Evolutionary conservation across 148 eudicot genomes (phyloP), one percentile per base, ranked within the genome.

Genomic region (Nepenthes mirabilis): DNA sequence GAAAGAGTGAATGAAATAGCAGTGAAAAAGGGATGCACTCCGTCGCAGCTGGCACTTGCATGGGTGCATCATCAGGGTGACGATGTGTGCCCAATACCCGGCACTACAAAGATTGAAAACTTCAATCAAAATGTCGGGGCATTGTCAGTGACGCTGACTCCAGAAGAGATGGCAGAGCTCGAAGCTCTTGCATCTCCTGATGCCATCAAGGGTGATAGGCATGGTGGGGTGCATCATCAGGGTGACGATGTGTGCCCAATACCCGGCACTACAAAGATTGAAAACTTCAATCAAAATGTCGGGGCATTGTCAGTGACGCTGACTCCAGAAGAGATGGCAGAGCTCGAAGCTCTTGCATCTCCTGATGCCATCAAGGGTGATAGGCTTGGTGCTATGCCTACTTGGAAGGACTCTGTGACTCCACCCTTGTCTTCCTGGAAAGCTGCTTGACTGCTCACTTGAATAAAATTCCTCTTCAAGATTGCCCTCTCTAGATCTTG

Each of bases 21-120:
- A 9, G 52, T 34, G 10, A 52, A 14, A 13, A 52, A 63, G 36
- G 66, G 66, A 63, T 63, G 66, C 66, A 63, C 50, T 2, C 50
- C 66, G 35, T 14, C 48, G 1, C 66, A 52, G 58, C 58, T 63
- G 2, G 66, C 66, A 33, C 58, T 63, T 23, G 57, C 66, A 2
- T 63, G 66, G 66, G 58, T 63, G 2, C 58, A 52, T 34, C 66
- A 63, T 43, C 66, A 63, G 37, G 58, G 66, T 2, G 58, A 53
- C 14, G 66, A 63, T 32, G 66, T 63, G 48, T 52, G 57, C 10
- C 66, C 66, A 11, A 63, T 63, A 55, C 66, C 66, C 7, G 66
- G 66, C 10, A 61, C 64, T 9, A 61, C 64, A 9, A 61, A 61
- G 64, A 49, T 49, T 35, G 55, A 61, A 9, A 61, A 61, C 64